Evolutionary conservation across 2,329 filamentous ascomycete genomes (phyloP).

Genomic region (Alternaria brassicicola): DNA sequence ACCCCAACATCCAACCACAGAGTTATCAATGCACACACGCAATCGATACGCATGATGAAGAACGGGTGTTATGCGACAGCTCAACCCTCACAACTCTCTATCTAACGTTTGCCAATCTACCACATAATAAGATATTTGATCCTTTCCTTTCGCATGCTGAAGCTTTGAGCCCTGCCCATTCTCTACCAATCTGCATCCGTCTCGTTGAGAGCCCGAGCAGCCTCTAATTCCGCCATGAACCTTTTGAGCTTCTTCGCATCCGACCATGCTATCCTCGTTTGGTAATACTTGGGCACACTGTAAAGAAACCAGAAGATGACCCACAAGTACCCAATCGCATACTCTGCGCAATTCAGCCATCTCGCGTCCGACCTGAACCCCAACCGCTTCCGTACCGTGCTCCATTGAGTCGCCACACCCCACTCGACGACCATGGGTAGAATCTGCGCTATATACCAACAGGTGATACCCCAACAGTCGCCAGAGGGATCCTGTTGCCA

Average conservation of each 20-base stretch:
- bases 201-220: slow-evolving; percentile 1
- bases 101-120: too few species aligned
- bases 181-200: not conserved
- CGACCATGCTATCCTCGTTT: slow-evolving; percentile 20
- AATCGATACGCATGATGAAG: not conserved
- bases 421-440: slow-evolving; percentile 24
- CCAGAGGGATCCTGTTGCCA: slow-evolving; percentile 11
- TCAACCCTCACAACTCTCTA: not conserved
- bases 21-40: not conserved
- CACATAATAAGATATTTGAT: too few species aligned
- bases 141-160: not conserved
- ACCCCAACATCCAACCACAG: not conserved
- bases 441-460: slow-evolving; percentile 27
- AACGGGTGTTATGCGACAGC: not conserved
- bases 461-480: slow-evolving; percentile 20
- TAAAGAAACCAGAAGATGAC: slow-evolving; percentile 26
- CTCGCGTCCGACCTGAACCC: not conserved
- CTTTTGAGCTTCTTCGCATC: slow-evolving; percentile 3
- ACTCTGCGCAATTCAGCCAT: slow-evolving; percentile 10
- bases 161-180: not conserved
- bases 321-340: slow-evolving; percentile 22
- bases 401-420: slow-evolving; percentile 13
- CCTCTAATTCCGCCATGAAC: not conserved
- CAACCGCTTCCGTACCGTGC: not conserved
- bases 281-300: slow-evolving; percentile 22